Conservation (phyloP, 495 filamentous ascomycete species). For the Podospora conica region DNA sequence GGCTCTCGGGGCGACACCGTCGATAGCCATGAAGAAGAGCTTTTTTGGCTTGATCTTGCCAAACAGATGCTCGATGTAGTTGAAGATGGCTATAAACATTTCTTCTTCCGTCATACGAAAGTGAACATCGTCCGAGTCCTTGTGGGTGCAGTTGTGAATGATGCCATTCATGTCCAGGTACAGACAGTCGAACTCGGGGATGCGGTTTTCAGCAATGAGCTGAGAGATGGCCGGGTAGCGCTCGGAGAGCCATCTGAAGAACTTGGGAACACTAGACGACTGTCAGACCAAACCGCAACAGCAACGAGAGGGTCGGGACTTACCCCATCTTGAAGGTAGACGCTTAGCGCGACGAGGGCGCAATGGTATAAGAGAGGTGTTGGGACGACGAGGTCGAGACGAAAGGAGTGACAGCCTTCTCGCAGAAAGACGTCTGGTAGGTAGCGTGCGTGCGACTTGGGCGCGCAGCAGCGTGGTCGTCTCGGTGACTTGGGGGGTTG, state of each 20-base stretch:
- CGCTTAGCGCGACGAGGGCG: slow-evolving; percentile 2
- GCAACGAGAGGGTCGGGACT: not conserved
- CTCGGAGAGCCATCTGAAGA: slow-evolving; percentile 90
- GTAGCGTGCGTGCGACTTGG: not conserved
- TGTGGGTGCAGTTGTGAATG: slow-evolving; percentile 99
- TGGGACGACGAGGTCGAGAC: not conserved
- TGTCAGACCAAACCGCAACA: not conserved
- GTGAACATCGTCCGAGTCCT: slow-evolving; percentile 80
- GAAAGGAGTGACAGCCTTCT: not conserved
- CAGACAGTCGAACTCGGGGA: slow-evolving; percentile 97
- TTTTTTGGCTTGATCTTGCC: slow-evolving; percentile 98
- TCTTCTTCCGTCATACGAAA: slow-evolving; percentile 95
- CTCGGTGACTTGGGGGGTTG: not conserved
- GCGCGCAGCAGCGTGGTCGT: not conserved
- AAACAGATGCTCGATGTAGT: slow-evolving; percentile 98
- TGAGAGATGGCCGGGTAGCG: slow-evolving; percentile 98
- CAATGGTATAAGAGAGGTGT: not conserved
- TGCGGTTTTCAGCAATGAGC: slow-evolving; percentile 97
- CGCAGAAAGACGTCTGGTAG: not conserved
- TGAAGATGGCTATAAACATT: slow-evolving; percentile 99
- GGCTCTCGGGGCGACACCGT: slow-evolving; percentile 92
- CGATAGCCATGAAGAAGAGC: slow-evolving; percentile 99
- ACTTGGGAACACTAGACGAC: slow-evolving; percentile 84
- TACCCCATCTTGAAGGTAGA: slow-evolving; percentile 26
- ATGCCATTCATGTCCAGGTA: slow-evolving; percentile 99